phyloP scores from a whole-genome alignment of 2,329 filamentous ascomycete genomes.

The Byssothecium circinans region DNA sequence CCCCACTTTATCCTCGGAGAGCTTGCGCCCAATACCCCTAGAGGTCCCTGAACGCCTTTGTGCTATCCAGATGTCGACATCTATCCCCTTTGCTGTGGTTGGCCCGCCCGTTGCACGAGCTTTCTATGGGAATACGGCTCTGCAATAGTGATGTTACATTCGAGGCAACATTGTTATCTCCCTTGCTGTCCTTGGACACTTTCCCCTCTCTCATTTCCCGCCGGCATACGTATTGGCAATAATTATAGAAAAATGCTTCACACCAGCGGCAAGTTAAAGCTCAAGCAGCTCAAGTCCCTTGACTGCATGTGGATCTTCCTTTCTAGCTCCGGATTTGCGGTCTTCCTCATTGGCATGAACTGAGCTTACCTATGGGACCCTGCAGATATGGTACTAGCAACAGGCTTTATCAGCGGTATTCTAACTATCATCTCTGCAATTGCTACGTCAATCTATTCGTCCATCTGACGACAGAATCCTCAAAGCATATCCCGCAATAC shows the following conservation, averaged over 20 bases:
- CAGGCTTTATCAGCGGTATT: constrained; percentile 50
- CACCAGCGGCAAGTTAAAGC: constrained; percentile 36
- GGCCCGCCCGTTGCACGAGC: constrained; percentile 34
- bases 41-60: constrained; percentile 43
- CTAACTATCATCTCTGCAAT: constrained; percentile 40
- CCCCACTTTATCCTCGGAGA: constrained; percentile 45
- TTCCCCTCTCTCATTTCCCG: constrained; percentile 43
- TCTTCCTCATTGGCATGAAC: constrained; percentile 53
- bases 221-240: constrained; percentile 32
- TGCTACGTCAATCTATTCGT: constrained; percentile 28
- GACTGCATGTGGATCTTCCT: constrained; percentile 53
- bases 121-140: constrained; percentile 31
- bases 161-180: constrained; percentile 34
- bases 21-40: constrained; percentile 38
- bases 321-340: constrained; percentile 49
- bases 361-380: constrained; percentile 51
- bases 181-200: constrained; percentile 26
- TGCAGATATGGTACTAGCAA: constrained; percentile 52
- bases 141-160: constrained; percentile 37
- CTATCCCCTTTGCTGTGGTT: constrained; percentile 35
- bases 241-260: constrained; percentile 34
- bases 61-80: constrained; percentile 32
- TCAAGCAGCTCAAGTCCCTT: constrained; percentile 42
- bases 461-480: constrained; percentile 28
- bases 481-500: constrained; percentile 20